Evolutionary conservation across 768 basidiomycete genomes (phyloP).

Genomic region (Podaxis sp.): DNA sequence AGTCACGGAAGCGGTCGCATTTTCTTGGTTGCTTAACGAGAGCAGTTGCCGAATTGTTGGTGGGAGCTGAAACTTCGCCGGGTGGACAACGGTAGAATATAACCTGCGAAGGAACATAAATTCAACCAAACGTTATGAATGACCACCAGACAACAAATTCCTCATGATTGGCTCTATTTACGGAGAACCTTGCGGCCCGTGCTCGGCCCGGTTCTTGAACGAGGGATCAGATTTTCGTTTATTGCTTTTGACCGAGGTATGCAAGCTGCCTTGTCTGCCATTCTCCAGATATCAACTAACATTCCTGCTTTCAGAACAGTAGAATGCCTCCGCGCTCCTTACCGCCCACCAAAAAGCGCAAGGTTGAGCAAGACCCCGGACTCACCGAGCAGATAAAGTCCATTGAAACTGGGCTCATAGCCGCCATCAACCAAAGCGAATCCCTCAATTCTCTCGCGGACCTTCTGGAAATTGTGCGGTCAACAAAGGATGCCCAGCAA

Average conservation of each 20-base stretch:
- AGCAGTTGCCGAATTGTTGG: constrained; percentile 13
- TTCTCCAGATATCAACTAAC: neutral
- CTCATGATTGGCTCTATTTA: neutral
- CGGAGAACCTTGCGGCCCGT: neutral
- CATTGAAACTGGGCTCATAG: constrained; percentile 53
- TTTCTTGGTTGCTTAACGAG: neutral
- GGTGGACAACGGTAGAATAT: constrained; percentile 2
- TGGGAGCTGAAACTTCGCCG: constrained; percentile 11
- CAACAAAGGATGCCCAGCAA: constrained; percentile 44
- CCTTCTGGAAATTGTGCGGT: constrained; percentile 55
- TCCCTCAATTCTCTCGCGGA: constrained; percentile 80
- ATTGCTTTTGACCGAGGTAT: neutral
- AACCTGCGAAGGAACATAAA: constrained; percentile 9
- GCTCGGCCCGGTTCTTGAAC: neutral
- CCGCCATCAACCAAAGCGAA: constrained; percentile 44
- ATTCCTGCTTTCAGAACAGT: neutral
- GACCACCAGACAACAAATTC: neutral
- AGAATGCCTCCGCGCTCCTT: constrained; percentile 33
- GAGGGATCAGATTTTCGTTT: constrained; percentile 1
- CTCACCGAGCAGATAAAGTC: constrained; percentile 29
- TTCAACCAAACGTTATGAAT: neutral
- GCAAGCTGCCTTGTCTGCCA: neutral
- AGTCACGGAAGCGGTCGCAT: constrained; percentile 41
- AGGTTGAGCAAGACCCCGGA: constrained; percentile 28
- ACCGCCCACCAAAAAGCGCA: constrained; percentile 50